Evolutionary conservation across 1,139 yeast species (phyloP).

Genomic region (Lodderomyces margitis): DNA sequence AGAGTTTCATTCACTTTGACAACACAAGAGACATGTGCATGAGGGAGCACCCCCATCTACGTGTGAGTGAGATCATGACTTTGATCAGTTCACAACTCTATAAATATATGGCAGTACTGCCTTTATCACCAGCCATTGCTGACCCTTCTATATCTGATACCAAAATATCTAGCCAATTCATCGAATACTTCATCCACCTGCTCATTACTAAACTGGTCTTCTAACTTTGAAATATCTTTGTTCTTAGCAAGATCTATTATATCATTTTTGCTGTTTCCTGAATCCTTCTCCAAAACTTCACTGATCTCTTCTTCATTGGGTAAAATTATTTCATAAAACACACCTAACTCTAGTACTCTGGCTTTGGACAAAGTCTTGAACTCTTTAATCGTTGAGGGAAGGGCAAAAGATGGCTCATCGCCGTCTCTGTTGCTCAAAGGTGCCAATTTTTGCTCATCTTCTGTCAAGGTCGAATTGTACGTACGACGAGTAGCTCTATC

Average conservation of each 20-base stretch:
- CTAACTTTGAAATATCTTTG: slow-evolving; percentile 30
- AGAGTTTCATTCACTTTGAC: too few species aligned
- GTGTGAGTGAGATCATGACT: too few species aligned
- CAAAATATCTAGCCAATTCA: slow-evolving; percentile 67
- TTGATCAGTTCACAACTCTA: too few species aligned
- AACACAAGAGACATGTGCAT: too few species aligned
- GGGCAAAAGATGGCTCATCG: slow-evolving; percentile 54
- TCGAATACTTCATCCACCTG: slow-evolving; percentile 53
- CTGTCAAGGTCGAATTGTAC: slow-evolving; percentile 22
- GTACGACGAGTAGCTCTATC: slow-evolving; percentile 63
- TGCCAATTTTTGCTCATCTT: slow-evolving; percentile 17
- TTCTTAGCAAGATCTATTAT: slow-evolving; percentile 9
- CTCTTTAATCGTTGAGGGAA: slow-evolving; percentile 61
- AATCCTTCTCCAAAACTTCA: slow-evolving; percentile 23
- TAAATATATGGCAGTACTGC: too few species aligned
- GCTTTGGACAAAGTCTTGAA: slow-evolving; percentile 47
- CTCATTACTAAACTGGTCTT: slow-evolving; percentile 32
- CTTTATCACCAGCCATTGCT: slow-evolving; percentile 50
- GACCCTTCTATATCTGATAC: slow-evolving; percentile 55
- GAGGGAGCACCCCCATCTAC: too few species aligned
- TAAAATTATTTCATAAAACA: slow-evolving; percentile 68
- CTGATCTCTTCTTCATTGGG: slow-evolving; percentile 47
- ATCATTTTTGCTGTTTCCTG: slow-evolving; percentile 8
- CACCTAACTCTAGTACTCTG: slow-evolving; percentile 52
- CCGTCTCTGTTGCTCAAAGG: slow-evolving; percentile 67